phyloP scores from a whole-genome alignment of 306 rosid genomes.

The Rosa rugosa region DNA sequence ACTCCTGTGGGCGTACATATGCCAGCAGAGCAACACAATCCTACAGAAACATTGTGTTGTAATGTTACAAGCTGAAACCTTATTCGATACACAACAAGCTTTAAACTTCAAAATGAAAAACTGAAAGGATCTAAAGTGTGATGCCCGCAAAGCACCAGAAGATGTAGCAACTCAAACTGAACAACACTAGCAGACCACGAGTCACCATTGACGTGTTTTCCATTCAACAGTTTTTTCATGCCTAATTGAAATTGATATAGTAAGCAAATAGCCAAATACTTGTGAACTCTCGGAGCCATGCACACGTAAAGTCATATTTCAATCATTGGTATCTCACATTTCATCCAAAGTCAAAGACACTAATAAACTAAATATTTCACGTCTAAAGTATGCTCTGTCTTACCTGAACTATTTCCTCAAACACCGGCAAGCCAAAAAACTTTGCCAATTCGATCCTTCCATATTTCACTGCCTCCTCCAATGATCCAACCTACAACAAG shows the following conservation, averaged over 20 bases:
- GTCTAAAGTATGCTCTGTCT: background rate
- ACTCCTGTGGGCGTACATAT: constrained; percentile 73
- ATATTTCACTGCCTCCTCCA: constrained; percentile 86
- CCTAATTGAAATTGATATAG: background rate
- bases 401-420: constrained; percentile 86
- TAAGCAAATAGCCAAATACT: background rate
- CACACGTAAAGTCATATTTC: background rate
- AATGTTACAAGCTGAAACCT: background rate
- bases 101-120: constrained; percentile 5
- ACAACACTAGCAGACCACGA: background rate
- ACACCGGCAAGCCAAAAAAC: constrained; percentile 62
- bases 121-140: background rate
- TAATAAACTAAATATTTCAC: background rate
- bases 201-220: background rate
- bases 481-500: constrained; percentile 65
- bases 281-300: background rate
- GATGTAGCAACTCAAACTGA: background rate
- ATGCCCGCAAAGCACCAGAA: background rate
- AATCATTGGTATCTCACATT: background rate
- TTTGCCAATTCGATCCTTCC: constrained; percentile 76
- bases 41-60: constrained; percentile 38
- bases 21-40: constrained; percentile 96
- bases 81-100: background rate
- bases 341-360: background rate
- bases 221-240: background rate